These are phyloP conservation scores for Boletus semigastroideus DNA, from an alignment of 1,284 basidiomycete genomes.

Conservation along the genomic window DNA sequence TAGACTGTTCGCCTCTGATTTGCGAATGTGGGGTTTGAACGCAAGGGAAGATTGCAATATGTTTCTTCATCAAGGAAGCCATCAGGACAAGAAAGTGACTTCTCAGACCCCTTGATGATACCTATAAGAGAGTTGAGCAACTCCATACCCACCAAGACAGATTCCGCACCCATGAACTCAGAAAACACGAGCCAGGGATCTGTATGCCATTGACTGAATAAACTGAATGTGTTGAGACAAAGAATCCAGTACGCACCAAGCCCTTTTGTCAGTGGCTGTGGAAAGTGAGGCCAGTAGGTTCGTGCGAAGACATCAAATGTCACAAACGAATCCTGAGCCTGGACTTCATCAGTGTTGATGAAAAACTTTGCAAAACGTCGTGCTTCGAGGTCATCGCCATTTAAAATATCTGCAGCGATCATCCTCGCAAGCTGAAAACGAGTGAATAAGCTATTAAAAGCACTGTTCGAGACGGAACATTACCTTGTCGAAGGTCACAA, in stretches of 20 bases:
- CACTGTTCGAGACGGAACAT: conserved; percentile 7
- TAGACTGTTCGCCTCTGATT: conserved; percentile 51
- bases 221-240: neutral
- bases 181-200: conserved; percentile 65
- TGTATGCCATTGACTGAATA: conserved; percentile 22
- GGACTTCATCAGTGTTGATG: conserved; percentile 10
- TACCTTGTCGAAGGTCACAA: conserved; percentile 66
- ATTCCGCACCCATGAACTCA: conserved; percentile 59
- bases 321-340: conserved; percentile 32
- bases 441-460: conserved; percentile 1
- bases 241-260: conserved; percentile 42
- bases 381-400: conserved; percentile 7
- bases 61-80: conserved; percentile 44
- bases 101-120: conserved; percentile 67
- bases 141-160: neutral
- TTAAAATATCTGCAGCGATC: conserved; percentile 25
- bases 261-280: conserved; percentile 46
- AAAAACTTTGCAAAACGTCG: conserved; percentile 16
- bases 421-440: conserved; percentile 13
- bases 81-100: conserved; percentile 35
- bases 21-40: conserved; percentile 56
- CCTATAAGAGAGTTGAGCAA: conserved; percentile 38
- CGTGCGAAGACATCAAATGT: conserved; percentile 52
- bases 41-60: conserved; percentile 50
- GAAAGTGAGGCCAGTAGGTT: conserved; percentile 65